These are phyloP conservation scores for Colletotrichum eleusines DNA, from an alignment of 2,329 filamentous ascomycete genomes.

Conservation along the genomic window DNA sequence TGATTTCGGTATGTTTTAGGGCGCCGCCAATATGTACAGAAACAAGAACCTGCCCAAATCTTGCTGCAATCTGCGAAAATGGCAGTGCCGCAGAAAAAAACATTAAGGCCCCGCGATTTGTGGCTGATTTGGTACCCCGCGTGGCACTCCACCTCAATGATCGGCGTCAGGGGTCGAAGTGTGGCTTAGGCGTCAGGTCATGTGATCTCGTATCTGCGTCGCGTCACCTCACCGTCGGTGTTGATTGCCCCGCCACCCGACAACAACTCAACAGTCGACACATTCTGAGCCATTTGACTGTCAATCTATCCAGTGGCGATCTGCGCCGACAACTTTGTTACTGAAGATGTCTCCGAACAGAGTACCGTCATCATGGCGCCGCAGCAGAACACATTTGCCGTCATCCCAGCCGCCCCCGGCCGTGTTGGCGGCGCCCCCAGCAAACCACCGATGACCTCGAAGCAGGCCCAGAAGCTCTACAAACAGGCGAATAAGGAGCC, in stretches of 20 bases:
- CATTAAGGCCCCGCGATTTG: slow-evolving; percentile 40
- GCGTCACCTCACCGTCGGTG: slow-evolving; percentile 22
- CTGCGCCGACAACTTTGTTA: not conserved
- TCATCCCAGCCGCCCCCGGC: slow-evolving; percentile 53
- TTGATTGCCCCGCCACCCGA: slow-evolving; percentile 33
- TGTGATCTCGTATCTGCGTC: slow-evolving; percentile 26
- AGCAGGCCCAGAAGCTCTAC: slow-evolving; percentile 56
- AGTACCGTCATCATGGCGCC: slow-evolving; percentile 49
- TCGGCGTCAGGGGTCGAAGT: not conserved
- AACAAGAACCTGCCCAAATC: not conserved
- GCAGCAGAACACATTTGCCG: slow-evolving; percentile 58
- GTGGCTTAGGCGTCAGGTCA: slow-evolving; percentile 6
- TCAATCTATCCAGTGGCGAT: not conserved
- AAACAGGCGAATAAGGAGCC: slow-evolving; percentile 53
- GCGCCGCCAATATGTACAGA: not conserved
- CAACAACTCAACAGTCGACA: not conserved
- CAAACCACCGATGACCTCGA: slow-evolving; percentile 56
- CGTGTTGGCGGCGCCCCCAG: slow-evolving; percentile 41
- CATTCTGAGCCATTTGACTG: not conserved
- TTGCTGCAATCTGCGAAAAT: slow-evolving; percentile 21
- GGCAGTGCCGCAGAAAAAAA: slow-evolving; percentile 30
- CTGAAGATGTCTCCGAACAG: slow-evolving; percentile 24
- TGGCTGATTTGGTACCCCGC: slow-evolving; percentile 38
- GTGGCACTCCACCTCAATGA: slow-evolving; percentile 26
- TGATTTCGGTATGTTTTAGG: slow-evolving; percentile 48